phyloP scores from a whole-genome alignment of 2,329 filamentous ascomycete species.

The Fusarium verticillioides region DNA sequence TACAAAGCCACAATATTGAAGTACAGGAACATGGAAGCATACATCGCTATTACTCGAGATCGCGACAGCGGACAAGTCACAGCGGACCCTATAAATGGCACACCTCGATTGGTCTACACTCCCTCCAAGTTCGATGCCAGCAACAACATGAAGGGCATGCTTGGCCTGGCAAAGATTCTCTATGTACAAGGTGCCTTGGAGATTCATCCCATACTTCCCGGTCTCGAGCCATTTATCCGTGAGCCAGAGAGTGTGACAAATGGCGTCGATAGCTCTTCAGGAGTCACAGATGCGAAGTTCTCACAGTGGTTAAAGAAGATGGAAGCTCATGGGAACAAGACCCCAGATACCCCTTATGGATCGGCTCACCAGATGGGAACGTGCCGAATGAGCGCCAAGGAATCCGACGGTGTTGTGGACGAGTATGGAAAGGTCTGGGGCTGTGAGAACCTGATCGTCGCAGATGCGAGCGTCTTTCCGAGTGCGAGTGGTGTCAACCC shows the following conservation, averaged over 20 bases:
- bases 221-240: neutral
- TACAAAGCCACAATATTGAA: neutral
- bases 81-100: neutral
- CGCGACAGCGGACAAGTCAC: neutral
- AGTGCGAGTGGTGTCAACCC: conserved; percentile 1
- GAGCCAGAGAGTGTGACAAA: neutral
- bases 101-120: neutral
- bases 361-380: conserved; percentile 3
- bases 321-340: conserved; percentile 6
- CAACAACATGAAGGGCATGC: neutral
- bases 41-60: neutral
- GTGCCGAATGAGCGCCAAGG: neutral
- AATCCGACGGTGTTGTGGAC: neutral
- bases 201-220: neutral
- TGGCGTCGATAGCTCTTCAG: too few species aligned
- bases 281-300: neutral
- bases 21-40: neutral
- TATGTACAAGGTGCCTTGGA: neutral
- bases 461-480: neutral
- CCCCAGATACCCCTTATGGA: neutral
- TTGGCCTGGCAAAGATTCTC: neutral
- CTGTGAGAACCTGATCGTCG: neutral
- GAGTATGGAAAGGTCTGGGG: neutral
- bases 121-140: neutral
- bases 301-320: neutral